Evolutionary conservation across 306 rosid genomes (phyloP), one percentile per base, ranked within the genome.

Genomic region (Begonia peltatifolia): DNA sequence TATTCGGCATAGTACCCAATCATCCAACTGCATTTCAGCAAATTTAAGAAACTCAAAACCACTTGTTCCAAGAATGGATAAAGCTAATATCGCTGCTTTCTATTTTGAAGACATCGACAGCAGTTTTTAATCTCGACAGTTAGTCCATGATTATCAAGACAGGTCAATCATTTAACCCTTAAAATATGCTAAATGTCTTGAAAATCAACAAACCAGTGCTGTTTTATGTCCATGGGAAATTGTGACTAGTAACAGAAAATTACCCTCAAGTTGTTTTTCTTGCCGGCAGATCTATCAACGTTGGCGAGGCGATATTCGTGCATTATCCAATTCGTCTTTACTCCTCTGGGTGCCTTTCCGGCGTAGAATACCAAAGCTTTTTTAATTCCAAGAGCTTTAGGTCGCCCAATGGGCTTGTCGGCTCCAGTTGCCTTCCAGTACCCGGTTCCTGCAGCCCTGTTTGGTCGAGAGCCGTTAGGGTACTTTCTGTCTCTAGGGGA

Each of bases 341-440:
- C 46, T 1, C 97, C 97, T 46, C 43, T 72, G 0, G 97, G 95
- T 4, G 97, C 95, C 69, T 90, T 90, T 0, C 97, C 97, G 0
- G 90, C 83, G 46, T 90, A 90, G 65, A 90, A 90, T 0, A 90
- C 97, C 0, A 90, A 82, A 0, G 97, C 95, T 65, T 90, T 90
- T 58, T 90, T 90, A 0, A 90, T 90, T 18, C 97, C 97, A 11
- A 85, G 75, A 0, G 95, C 6, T 54, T 83, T 85, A 9, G 93
- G 90, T 55, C 77, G 79, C 12, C 97, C 94, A 2, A 90, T 90
- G 54, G 93, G 87, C 75, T 90, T 90, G 56, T 85, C 97, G 0
- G 94, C 97, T 8, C 97, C 97, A 11, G 97, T 90, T 2, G 97
- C 97, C 55, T 90, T 90, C 95, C 97, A 90, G 14, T 85, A 85